phyloP scores from a whole-genome alignment of 164 flowering plant genomes.

The Vitis labrusca region DNA sequence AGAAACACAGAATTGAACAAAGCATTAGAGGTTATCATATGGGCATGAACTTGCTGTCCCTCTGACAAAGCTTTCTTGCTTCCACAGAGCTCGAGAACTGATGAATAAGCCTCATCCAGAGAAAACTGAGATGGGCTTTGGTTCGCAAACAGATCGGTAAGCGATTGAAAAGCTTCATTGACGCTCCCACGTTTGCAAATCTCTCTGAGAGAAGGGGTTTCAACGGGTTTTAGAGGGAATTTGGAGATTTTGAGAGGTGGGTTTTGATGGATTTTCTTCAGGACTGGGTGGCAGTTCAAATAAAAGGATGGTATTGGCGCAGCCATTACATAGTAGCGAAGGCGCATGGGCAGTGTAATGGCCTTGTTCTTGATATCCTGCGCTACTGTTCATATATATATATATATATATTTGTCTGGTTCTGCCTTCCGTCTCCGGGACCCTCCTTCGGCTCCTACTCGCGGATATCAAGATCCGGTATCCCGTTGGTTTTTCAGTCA shows the following conservation, averaged over 20 bases:
- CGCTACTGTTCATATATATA: too few relatives aligned
- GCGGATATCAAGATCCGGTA: too few relatives aligned
- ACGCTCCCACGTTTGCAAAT: conserved; percentile 39
- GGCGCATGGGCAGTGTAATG: not conserved
- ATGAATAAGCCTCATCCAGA: conserved; percentile 45
- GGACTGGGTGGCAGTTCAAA: conserved; percentile 6
- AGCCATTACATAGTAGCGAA: conserved; percentile 18
- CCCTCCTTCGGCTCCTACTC: too few relatives aligned
- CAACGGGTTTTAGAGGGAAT: conserved; percentile 18
- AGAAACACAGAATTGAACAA: conserved; percentile 42
- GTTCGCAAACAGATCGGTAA: conserved; percentile 17
- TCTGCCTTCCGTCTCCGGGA: too few relatives aligned
- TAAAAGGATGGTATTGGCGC: conserved; percentile 12
- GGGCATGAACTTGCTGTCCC: conserved; percentile 75
- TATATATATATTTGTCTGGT: too few relatives aligned
- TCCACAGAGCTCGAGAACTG: conserved; percentile 65
- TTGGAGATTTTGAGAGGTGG: conserved; percentile 19
- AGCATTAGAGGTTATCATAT: conserved; percentile 33
- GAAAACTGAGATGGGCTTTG: conserved; percentile 18
- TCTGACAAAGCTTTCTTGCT: conserved; percentile 35
- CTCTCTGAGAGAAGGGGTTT: conserved; percentile 25
- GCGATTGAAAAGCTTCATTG: conserved; percentile 43
- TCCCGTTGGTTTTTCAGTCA: too few relatives aligned
- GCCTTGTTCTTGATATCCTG: not conserved
- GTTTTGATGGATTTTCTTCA: conserved; percentile 16